Conservation (phyloP, 352 stramenopile species). For the Globisporangium barbulae region DNA sequence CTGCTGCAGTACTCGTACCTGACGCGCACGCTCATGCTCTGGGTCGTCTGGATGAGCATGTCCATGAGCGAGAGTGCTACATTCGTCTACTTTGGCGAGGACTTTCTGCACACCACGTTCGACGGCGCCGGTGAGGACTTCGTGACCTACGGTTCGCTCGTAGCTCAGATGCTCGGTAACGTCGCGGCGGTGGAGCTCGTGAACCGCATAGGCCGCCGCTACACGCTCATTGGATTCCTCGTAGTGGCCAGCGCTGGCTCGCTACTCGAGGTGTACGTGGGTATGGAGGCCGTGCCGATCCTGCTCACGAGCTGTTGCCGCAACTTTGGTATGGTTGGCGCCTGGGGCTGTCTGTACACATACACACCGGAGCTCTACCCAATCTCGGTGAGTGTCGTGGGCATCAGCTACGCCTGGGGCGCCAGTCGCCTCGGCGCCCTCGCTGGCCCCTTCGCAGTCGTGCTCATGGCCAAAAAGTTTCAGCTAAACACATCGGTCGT, state of each 20-base stretch:
- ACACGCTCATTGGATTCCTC: not conserved
- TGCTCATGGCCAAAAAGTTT: not conserved
- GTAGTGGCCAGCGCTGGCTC: not conserved
- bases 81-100: conserved; percentile 1
- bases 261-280: conserved; percentile 5
- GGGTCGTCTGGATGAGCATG: conserved; percentile 6
- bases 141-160: not conserved
- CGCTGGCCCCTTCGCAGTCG: not conserved
- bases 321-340: conserved; percentile 17
- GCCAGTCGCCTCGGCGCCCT: not conserved
- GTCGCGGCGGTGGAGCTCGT: not conserved
- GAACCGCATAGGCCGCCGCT: conserved; percentile 4
- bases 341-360: conserved; percentile 23
- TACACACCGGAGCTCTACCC: conserved; percentile 30
- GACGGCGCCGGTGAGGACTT: not conserved
- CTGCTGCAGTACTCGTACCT: conserved; percentile 6
- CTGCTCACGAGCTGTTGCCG: not conserved
- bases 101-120: not conserved
- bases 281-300: not conserved
- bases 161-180: conserved; percentile 1
- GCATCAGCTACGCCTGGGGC: conserved; percentile 12
- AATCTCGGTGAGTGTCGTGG: conserved; percentile 18
- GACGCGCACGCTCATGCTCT: conserved; percentile 5
- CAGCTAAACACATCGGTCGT: not conserved
- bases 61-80: not conserved